Percentiles rank a stretch among this genome's conserved stretches.
Conservation (phyloP, 352 stramenopile genomes). For the Phytophthora uliginosa region DNA sequence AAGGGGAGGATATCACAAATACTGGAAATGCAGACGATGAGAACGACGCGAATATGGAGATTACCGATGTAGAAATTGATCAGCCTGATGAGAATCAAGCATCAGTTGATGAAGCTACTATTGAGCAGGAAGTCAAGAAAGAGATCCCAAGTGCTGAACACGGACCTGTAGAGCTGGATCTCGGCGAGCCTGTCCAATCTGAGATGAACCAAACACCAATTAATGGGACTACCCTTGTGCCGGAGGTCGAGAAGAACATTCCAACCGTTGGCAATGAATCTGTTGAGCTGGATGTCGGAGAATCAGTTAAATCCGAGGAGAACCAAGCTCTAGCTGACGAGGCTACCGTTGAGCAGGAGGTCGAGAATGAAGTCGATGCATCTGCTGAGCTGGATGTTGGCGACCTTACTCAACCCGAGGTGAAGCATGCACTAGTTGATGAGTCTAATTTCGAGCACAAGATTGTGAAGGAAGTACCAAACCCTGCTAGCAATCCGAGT, state of each 20-base stretch:
- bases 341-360: not conserved
- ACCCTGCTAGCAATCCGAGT: not conserved
- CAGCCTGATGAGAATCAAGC: not conserved
- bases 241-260: not conserved
- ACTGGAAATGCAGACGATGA: not conserved
- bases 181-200: not conserved
- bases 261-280: not conserved
- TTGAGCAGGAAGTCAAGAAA: slow-evolving; percentile 9
- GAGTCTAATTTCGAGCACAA: not conserved
- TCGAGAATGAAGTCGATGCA: not conserved
- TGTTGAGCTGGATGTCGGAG: not conserved
- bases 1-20: not conserved
- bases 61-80: not conserved
- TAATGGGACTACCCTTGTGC: not conserved
- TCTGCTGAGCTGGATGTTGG: not conserved
- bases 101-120: not conserved
- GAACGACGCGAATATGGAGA: not conserved
- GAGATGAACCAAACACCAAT: not conserved
- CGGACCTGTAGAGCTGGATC: not conserved
- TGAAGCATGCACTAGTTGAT: not conserved
- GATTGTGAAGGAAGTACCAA: not conserved
- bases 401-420: not conserved
- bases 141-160: not conserved
- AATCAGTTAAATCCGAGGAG: not conserved
- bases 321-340: not conserved